phyloP scores from a whole-genome alignment of 176 grass and related monocot species.

The Elaeis guineensis region DNA sequence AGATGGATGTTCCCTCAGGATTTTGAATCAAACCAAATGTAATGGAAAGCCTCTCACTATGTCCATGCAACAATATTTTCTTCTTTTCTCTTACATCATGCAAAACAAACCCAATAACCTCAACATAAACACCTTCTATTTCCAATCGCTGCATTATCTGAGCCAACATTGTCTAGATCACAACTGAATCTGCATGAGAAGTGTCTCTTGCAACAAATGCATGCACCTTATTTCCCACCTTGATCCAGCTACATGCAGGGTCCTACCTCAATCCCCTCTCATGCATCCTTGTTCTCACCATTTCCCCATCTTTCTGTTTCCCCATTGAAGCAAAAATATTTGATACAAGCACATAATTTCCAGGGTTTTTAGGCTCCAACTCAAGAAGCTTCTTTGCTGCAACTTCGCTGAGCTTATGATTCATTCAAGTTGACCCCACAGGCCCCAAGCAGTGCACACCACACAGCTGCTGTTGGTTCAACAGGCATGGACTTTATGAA shows the following conservation, averaged over 20 bases:
- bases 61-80: too few relatives aligned
- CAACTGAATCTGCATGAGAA: too few relatives aligned
- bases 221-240: slow-evolving; percentile 40
- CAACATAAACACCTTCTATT: too few relatives aligned
- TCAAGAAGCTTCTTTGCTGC: slow-evolving; percentile 39
- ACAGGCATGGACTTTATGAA: slow-evolving; percentile 35
- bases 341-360: slow-evolving; percentile 44
- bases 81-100: too few relatives aligned
- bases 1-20: too few relatives aligned
- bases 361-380: slow-evolving; percentile 40
- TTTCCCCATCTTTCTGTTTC: slow-evolving; percentile 38
- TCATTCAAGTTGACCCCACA: slow-evolving; percentile 34
- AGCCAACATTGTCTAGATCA: too few relatives aligned
- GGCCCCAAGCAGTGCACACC: slow-evolving; percentile 45
- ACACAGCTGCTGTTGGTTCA: slow-evolving; percentile 37
- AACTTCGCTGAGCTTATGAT: slow-evolving; percentile 24
- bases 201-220: slow-evolving; percentile 7
- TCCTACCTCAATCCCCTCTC: slow-evolving; percentile 34
- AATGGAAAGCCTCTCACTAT: too few relatives aligned
- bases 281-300: slow-evolving; percentile 43
- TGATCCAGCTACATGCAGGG: slow-evolving; percentile 51
- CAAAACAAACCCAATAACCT: too few relatives aligned
- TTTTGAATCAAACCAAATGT: too few relatives aligned
- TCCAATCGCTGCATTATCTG: too few relatives aligned
- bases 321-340: slow-evolving; percentile 42